Base-by-base conservation (phyloP, 2,329 filamentous ascomycete genomes). In the Fusarium stilboides region DNA sequence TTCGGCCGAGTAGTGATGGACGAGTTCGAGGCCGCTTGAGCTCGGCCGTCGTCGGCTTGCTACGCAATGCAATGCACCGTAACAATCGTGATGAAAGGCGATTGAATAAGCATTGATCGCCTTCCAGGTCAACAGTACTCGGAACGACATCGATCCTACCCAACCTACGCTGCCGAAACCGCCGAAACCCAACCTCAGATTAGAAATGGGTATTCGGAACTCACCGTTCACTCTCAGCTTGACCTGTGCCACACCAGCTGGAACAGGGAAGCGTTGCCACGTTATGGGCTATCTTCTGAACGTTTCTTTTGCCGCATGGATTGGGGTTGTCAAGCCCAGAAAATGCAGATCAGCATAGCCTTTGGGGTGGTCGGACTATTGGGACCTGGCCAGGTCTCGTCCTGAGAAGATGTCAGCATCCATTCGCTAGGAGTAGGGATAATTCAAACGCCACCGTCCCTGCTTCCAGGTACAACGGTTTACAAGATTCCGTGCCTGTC, bases 361-460 rank as follows among this genome's bases (percentile, higher is more conserved):
- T 37, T 47, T 52, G 44, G 51, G 45, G 61, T 54, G 64, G 53
- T 44, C 58, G 44, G 46, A 51, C 51, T 56, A 61, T 59, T 45
- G 56, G 46, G 54, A 59, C 45, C 49, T 62, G 52, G 45, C 37
- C 31, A 49, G 63, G 54, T 62, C 52, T 71, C 42, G 54, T 45
- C 50, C 31, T 36, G 44, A 45, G 34, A 54, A 47, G 45, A 49
- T 47, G 56, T 40, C 50, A 64, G 53, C 26, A 61, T 53, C 57
- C 44, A 33, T 62, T 47, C 50, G 40, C 50, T 39, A 46, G 53
- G 58, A 68, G 56, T 40, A 58, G 24, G 57, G 57, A 50, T 50
- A 74, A 74, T 63, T 44, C 39, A 74, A 56, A 74, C 72, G 72
- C 72, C 72, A 74, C 72, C 43, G 52, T 64, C 46, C 50, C 62